Conservation (phyloP, 208 protist genomes). For the Trypanosoma congolense region DNA sequence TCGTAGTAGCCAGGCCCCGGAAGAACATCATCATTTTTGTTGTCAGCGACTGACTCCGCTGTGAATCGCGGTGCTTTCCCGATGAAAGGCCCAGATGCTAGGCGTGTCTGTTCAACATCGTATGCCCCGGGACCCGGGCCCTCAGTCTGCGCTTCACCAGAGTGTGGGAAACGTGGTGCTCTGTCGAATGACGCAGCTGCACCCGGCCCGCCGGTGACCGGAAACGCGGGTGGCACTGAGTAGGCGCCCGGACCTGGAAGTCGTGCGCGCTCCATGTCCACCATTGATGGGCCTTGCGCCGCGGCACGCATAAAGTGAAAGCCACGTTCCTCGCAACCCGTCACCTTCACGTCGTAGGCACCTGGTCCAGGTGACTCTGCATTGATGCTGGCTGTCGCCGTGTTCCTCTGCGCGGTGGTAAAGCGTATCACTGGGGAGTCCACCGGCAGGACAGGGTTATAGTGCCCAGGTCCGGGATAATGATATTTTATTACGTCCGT, state of each 20-base stretch:
- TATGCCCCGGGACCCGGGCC: constrained; percentile 22
- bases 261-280: constrained; percentile 12
- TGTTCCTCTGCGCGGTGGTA: constrained; percentile 15
- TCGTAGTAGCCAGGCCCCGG: constrained; percentile 23
- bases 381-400: background rate
- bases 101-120: background rate
- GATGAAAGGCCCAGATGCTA: constrained; percentile 6
- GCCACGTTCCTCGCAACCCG: background rate
- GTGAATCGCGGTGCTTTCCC: constrained; percentile 27
- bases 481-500: background rate
- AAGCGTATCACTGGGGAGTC: constrained; percentile 9
- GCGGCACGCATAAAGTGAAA: constrained; percentile 15
- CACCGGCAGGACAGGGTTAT: constrained; percentile 4
- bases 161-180: constrained; percentile 14
- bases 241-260: constrained; percentile 24
- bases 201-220: constrained; percentile 6
- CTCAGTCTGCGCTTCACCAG: background rate
- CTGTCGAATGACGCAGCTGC: constrained; percentile 14
- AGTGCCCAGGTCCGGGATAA: constrained; percentile 17
- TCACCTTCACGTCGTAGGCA: constrained; percentile 20
- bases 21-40: background rate
- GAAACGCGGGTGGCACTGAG: constrained; percentile 18
- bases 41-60: background rate
- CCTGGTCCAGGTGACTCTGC: constrained; percentile 25
- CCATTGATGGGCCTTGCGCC: constrained; percentile 9